A percentile compares a stretch with the other conserved stretches of the same genome.
phyloP scores from a whole-genome alignment of 2,329 filamentous ascomycete species.

The Mycosphaerella sp. region DNA sequence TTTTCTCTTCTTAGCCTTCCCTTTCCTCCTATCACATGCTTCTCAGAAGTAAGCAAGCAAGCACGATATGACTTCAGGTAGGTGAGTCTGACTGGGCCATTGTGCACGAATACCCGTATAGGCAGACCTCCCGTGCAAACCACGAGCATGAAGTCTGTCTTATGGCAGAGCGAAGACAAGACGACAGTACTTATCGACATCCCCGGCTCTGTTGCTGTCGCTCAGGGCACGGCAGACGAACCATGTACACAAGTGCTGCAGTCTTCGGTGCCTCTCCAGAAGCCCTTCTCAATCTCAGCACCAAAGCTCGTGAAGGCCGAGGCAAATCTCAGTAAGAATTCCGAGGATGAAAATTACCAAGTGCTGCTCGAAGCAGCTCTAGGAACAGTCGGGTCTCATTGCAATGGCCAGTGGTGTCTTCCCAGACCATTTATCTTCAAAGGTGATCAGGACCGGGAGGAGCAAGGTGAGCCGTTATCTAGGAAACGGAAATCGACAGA shows the following conservation, averaged over 20 bases:
- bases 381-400: neutral
- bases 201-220: slow-evolving; percentile 61
- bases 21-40: slow-evolving; percentile 4
- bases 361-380: neutral
- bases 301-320: slow-evolving; percentile 46
- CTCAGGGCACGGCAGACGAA: slow-evolving; percentile 48
- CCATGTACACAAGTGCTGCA: slow-evolving; percentile 38
- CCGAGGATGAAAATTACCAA: neutral
- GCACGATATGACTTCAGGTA: neutral
- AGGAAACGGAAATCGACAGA: too few species aligned
- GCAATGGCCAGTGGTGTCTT: neutral
- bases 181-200: slow-evolving; percentile 60
- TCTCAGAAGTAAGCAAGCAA: neutral
- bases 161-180: slow-evolving; percentile 48
- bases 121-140: neutral
- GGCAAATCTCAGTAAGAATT: neutral
- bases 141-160: slow-evolving; percentile 34
- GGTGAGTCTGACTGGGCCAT: too few species aligned
- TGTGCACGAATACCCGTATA: neutral
- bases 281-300: slow-evolving; percentile 51
- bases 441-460: too few species aligned
- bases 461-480: too few species aligned
- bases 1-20: neutral
- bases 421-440: neutral
- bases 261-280: slow-evolving; percentile 41